These are phyloP conservation scores for Pyrus bretschneideri DNA, from an alignment of 306 rosid genomes.

Conservation along the genomic window DNA sequence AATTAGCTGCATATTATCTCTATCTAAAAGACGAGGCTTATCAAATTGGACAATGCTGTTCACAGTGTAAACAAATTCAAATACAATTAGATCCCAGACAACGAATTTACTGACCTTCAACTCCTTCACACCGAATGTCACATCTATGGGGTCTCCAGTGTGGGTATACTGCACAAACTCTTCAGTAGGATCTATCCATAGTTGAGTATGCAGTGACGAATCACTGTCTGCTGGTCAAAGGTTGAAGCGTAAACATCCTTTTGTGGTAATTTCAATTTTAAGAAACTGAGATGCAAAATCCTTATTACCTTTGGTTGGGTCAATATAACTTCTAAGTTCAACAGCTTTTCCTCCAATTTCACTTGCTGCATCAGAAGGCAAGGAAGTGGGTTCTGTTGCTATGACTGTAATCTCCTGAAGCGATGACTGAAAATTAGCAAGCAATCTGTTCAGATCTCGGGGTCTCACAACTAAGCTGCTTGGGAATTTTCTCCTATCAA, in stretches of 20 bases:
- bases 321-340: conserved; percentile 84
- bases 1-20: conserved; percentile 10
- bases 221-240: conserved; percentile 61
- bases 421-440: conserved; percentile 82
- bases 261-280: conserved; percentile 7
- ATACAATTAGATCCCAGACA: not conserved
- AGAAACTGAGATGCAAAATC: not conserved
- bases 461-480: conserved; percentile 85
- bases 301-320: conserved; percentile 83
- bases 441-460: conserved; percentile 79
- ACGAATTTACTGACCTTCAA: conserved; percentile 55
- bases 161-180: conserved; percentile 85
- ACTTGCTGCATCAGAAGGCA: conserved; percentile 62
- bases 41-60: not conserved
- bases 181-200: conserved; percentile 94
- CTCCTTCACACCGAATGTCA: conserved; percentile 91
- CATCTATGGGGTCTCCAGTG: conserved; percentile 78
- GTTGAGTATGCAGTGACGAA: conserved; percentile 72
- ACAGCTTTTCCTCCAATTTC: conserved; percentile 94
- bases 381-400: conserved; percentile 73
- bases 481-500: conserved; percentile 71
- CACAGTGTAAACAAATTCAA: not conserved
- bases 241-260: conserved; percentile 14
- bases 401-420: conserved; percentile 90
- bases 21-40: not conserved